Percentiles rank a stretch among this genome's conserved stretches.
phyloP scores from a whole-genome alignment of 257 asterid genomes.

The Nyctanthes arbortristis region DNA sequence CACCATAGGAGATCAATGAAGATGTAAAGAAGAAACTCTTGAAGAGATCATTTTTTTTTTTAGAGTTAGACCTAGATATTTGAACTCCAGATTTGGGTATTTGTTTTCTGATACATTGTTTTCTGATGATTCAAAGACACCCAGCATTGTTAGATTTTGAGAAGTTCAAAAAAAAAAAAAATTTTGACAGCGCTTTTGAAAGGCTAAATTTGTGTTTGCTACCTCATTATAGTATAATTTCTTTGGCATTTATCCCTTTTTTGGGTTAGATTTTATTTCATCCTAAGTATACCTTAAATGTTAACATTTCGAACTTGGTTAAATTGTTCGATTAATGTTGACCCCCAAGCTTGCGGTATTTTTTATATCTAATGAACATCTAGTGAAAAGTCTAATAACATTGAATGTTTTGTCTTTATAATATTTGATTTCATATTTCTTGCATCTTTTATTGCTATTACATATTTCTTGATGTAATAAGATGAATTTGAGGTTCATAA shows the following conservation, averaged over 20 bases:
- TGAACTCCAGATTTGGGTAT: conserved; percentile 12
- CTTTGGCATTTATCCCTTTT: not conserved
- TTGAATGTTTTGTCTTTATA: no score
- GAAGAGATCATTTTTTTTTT: conserved; percentile 14
- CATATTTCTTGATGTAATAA: no score
- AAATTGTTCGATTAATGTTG: no score
- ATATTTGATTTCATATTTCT: no score
- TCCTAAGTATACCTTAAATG: no score
- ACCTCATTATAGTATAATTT: not conserved
- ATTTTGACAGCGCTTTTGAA: conserved; percentile 33
- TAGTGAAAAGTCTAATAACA: no score
- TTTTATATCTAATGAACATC: no score
- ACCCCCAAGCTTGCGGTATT: no score
- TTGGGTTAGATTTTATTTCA: not conserved
- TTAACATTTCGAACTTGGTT: no score
- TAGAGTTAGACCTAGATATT: conserved; percentile 19
- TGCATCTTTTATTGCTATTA: no score
- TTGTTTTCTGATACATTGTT: conserved; percentile 25
- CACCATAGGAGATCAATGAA: conserved; percentile 57
- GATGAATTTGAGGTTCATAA: not conserved
- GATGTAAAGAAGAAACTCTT: conserved; percentile 71
- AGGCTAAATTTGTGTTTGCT: conserved; percentile 51
- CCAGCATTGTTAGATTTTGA: conserved; percentile 13
- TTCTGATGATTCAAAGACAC: conserved; percentile 6
- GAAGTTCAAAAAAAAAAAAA: conserved; percentile 1